A percentile compares a stretch with the other conserved stretches of the same genome.
Evolutionary conservation across 2,329 filamentous ascomycete genomes (phyloP).

Genomic region (Clarireedia monteithiana): DNA sequence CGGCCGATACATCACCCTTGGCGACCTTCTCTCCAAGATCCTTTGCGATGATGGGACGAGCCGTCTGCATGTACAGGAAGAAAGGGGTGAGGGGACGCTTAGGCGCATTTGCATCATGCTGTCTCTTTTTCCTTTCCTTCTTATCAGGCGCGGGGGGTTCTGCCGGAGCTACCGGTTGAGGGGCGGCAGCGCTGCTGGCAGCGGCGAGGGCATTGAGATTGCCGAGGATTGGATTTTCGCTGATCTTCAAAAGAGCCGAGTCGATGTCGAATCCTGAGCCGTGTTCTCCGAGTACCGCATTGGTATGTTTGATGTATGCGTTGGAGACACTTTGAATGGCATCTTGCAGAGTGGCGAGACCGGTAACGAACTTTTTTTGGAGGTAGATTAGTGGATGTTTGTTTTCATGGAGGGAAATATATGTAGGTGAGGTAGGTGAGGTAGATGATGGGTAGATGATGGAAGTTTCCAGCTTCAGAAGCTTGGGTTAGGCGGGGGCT

Average conservation of each 20-base stretch:
- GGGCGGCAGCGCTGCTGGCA: conserved; percentile 29
- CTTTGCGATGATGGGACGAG: conserved; percentile 71
- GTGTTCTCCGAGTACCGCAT: conserved; percentile 66
- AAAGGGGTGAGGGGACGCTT: conserved; percentile 92
- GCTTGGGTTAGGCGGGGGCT: conserved; percentile 13
- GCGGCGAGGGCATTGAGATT: conserved; percentile 19
- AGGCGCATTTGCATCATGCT: conserved; percentile 84
- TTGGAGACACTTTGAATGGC: conserved; percentile 72
- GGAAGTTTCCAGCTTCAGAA: neutral
- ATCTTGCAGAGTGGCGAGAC: conserved; percentile 71
- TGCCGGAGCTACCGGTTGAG: conserved; percentile 33
- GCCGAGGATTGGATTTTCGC: conserved; percentile 34
- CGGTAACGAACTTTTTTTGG: conserved; percentile 57
- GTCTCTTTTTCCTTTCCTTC: conserved; percentile 85
- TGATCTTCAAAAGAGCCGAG: conserved; percentile 37
- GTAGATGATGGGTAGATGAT: too few species aligned
- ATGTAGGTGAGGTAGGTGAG: too few species aligned
- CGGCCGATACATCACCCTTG: conserved; percentile 80
- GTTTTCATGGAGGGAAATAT: too few species aligned
- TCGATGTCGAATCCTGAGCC: conserved; percentile 37
- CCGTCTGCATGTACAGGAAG: conserved; percentile 89
- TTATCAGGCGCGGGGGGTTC: conserved; percentile 52
- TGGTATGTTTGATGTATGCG: conserved; percentile 84
- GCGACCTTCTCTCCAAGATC: conserved; percentile 65
- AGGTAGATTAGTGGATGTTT: conserved; percentile 22